Base-by-base conservation (phyloP, 768 basidiomycete genomes). In the Naganishia vaughanmartiniae region DNA sequence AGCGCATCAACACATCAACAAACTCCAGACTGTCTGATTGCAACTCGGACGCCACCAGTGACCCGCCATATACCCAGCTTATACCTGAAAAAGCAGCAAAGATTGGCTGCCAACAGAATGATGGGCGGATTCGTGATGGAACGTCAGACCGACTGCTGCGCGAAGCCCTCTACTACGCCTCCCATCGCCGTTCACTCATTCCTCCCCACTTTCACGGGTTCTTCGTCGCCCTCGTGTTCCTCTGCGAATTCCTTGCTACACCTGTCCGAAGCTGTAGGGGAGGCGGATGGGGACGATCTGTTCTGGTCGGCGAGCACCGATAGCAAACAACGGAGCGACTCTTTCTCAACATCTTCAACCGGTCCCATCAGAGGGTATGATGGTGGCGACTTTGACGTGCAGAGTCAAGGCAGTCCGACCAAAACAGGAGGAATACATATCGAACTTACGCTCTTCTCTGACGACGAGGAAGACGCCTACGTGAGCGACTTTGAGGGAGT, bases 261-360 rank as follows among this genome's bases (percentile, higher is more conserved):
- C 24, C 60, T 42, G 14, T 63, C 60, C 42, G 39, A 42, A 26
- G 42, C 42, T 11, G 28, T 34, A 26, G 60, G 17, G 3, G 60
- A 42, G 17, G 39, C 28, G 39, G 60, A 63, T 24, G 39, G 46
- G 39, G 60, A 63, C n/a, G 60, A 63, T 63, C 60, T 63, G 60
- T 63, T 63, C 42, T 63, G 42, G 60, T 42, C 39, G 24, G 60
- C 60, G n/a, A 45, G 36, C 42, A n/a, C 60, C 26, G 60, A 45
- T 28, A 26, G 39, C 60, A 26, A 42, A 19, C 48, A 51, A n/a
- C 36, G 9, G 1, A 21, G 39, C 15, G 60, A 17, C 6, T 63
- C 42, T 26, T 42, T 42, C 24, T 30, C 42, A 0, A 24, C 39
- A 17, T 42, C 39, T 1, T 42, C 39, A 14, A 63, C 15, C 2